Evolutionary conservation across 2,329 filamentous ascomycete genomes (phyloP), one percentile per base, ranked within the genome.

Genomic region (Daldinia eschscholtzii): DNA sequence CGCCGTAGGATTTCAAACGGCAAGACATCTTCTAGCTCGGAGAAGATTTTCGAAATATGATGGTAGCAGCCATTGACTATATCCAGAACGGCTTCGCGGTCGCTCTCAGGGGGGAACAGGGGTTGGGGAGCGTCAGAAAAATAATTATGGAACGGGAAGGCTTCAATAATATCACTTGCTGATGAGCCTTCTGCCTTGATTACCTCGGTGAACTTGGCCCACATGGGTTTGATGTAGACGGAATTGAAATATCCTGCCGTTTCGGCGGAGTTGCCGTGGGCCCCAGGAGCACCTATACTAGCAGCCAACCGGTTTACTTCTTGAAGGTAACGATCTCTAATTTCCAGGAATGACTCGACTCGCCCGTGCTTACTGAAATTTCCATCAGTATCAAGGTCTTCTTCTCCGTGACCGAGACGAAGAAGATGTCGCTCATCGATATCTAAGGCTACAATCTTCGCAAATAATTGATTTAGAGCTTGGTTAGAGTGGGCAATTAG

Each of bases 401-500:
- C 96, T 79, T 99, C 97, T 44, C 96, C 96, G 79, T 97, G 96
- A 39, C 96, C 96, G 39, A 99, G 86, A 67, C 96, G 91, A 59
- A 99, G 85, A 65, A 99, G 86, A 83, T 99, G 96, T 42, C 96
- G 90, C 80, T 97, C 92, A 76, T 99, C 97, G 73, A 99, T 98
- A 75, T 98, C 94, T 30, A 99, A 85, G 4, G 92, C 92, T n/a
- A 95, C 91, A 69, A 99, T 99, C 83, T 99, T 99, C 75, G 97
- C 93, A 82, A 99, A 99, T 1, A 99, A 86, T 79, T 99, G 96
- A 76, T 99, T 99, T 9, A 99, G 84, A 1, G 96, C 97, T 80
- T 99, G 97, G 77, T 99, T 99, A 81, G 95, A 98, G 80, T 99
- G 96, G 4, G 96, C 96, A 71, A 99, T 89, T 44, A 99, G 88